Evolutionary conservation across 2,329 filamentous ascomycete species (phyloP).

Genomic region (Fonsecaea monophora): DNA sequence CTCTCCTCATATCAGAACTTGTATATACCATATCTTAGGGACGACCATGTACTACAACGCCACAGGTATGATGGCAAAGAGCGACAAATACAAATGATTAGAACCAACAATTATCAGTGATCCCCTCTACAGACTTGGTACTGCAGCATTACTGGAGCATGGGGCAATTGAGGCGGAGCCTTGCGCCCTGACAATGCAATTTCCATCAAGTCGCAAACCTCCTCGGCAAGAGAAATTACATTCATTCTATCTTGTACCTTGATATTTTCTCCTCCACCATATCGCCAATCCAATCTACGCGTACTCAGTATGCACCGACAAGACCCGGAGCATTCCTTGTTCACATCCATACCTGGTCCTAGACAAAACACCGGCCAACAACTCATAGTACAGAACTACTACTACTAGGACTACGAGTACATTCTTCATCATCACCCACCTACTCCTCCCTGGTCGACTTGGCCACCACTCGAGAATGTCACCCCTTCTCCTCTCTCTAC

Average conservation of each 20-base stretch:
- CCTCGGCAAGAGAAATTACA: not conserved
- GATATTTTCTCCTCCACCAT: no score
- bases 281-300: no score
- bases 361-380: not conserved
- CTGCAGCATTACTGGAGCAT: no score
- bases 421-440: slow-evolving; percentile 9
- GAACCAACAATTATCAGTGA: not conserved
- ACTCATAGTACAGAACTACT: no score
- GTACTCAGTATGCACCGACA: no score
- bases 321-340: not conserved
- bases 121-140: no score
- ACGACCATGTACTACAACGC: not conserved
- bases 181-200: not conserved
- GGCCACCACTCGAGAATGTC: not conserved
- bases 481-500: not conserved
- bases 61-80: not conserved
- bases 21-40: not conserved
- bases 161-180: not conserved
- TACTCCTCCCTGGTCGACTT: not conserved
- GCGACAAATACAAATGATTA: not conserved
- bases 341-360: slow-evolving; percentile 12
- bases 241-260: not conserved
- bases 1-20: slow-evolving; percentile 14
- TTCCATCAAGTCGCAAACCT: not conserved
- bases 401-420: not conserved